Evolutionary conservation across 106 monocot genomes (phyloP).

Genomic region (Dactylorhiza incarnata): DNA sequence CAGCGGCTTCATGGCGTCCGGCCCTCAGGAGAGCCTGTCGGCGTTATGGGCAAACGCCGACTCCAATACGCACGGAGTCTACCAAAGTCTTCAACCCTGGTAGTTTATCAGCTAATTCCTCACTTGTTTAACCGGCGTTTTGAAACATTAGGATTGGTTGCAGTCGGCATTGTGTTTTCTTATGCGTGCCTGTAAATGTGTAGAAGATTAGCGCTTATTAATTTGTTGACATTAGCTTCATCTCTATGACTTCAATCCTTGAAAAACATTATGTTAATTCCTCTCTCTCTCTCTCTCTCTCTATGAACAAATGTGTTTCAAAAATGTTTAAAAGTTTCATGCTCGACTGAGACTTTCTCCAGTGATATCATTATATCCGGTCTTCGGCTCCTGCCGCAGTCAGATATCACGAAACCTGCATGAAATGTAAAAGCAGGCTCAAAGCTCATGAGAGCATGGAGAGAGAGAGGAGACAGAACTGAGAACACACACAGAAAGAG

Average conservation of each 20-base stretch:
- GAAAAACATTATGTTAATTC: neutral
- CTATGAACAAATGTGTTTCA: neutral
- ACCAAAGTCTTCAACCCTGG: neutral
- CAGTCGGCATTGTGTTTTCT: neutral
- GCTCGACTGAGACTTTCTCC: neutral
- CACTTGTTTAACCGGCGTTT: neutral
- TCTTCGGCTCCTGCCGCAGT: neutral
- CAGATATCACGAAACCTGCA: slow-evolving; percentile 9
- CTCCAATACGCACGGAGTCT: neutral
- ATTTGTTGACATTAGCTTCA: neutral
- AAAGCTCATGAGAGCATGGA: neutral
- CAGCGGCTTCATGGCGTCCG: neutral
- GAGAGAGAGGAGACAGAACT: neutral
- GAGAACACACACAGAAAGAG: neutral
- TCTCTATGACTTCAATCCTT: neutral
- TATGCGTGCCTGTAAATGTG: neutral
- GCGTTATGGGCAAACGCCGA: neutral
- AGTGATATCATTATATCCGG: neutral
- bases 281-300: too few relatives aligned
- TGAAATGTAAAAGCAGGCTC: neutral
- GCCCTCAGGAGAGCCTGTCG: neutral
- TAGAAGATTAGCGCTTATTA: neutral
- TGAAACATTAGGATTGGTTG: neutral
- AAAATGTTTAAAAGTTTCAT: neutral
- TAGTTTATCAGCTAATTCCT: neutral